Evolutionary conservation across 1,284 basidiomycete species (phyloP), one percentile per base, ranked within the genome.

Genomic region (Cutaneotrichosporon sp.): DNA sequence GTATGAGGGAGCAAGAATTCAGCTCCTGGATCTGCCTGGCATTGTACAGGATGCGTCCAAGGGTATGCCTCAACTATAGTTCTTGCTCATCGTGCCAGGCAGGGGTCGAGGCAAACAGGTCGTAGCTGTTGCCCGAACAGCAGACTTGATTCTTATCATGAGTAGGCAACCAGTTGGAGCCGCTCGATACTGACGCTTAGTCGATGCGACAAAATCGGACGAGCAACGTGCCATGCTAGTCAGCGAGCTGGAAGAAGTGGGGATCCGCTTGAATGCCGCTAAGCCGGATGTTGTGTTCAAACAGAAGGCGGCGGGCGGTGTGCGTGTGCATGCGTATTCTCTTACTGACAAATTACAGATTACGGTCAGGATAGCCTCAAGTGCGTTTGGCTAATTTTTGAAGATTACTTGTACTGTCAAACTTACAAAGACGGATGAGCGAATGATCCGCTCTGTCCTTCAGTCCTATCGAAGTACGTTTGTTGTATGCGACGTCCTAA

Each of bases 1-100:
- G 67, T 87, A 96, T 67, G 84, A 93, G 70, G 92, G 92, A 23
- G 90, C 91, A 13, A 81, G 89, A 41, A 91, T 96, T 54, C 92
- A 97, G 69, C 80, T 98, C 43, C 82, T 97, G 23, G 94, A 98
- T 83, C 77, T 98, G 52, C 94, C 94, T 2, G 94, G 94, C 76
- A 98, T 98, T 68, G 91, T 97, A 20, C 93, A 97, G 75, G 94
- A 93, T 41, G 93, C 94, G 8, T 88, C 88, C 62, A 87, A 90
- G 78, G 87, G 85, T 77, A 38, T 35, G 55, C 54, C 20, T n/a
- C 17, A 10, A 33, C 41, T n/a, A n/a, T n/a, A n/a, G 3, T 49
- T 40, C 26, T 20, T 43, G 40, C 33, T 51, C 18, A 50, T 34
- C 34, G 22, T n/a, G 37, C 49, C 58, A 80, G 88, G 90, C 61